phyloP scores from a whole-genome alignment of 2,329 filamentous ascomycete genomes.

The Eurotiales sp. region DNA sequence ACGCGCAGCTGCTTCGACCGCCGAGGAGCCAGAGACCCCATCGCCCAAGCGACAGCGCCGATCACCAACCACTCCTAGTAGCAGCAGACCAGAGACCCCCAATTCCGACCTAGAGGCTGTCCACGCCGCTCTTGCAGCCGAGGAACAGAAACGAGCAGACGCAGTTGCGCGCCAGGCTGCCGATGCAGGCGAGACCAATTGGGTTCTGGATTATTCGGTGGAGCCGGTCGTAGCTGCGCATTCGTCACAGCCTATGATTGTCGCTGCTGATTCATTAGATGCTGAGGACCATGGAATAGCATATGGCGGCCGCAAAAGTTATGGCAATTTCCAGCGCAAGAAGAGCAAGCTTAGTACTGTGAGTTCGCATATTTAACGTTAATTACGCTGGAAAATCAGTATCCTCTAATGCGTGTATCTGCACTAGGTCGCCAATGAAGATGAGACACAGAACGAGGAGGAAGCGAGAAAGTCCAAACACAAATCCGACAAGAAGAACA shows the following conservation, averaged over 20 bases:
- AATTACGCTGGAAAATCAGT: too few relatives aligned
- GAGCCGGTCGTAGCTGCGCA: conserved; percentile 12
- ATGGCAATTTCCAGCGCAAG: conserved; percentile 33
- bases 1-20: conserved; percentile 65
- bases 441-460: conserved; percentile 1
- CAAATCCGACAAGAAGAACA: conserved; percentile 17
- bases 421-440: not conserved
- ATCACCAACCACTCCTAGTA: conserved; percentile 25
- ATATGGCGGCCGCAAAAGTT: conserved; percentile 34
- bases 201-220: conserved; percentile 36
- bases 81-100: conserved; percentile 21
- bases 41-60: conserved; percentile 35
- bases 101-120: conserved; percentile 38
- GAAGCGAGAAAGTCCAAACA: conserved; percentile 16
- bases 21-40: conserved; percentile 39
- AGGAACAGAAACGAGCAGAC: conserved; percentile 39
- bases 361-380: too few relatives aligned
- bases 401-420: not conserved
- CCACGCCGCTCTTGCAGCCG: conserved; percentile 36
- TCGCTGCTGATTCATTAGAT: conserved; percentile 32
- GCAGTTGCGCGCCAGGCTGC: conserved; percentile 39
- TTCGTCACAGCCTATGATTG: conserved; percentile 25
- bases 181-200: conserved; percentile 43
- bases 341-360: conserved; percentile 29
- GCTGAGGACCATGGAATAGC: conserved; percentile 26